Evolutionary conservation across 306 rosid species (phyloP), one percentile per base, ranked within the genome.

Genomic region (Rosa rugosa): DNA sequence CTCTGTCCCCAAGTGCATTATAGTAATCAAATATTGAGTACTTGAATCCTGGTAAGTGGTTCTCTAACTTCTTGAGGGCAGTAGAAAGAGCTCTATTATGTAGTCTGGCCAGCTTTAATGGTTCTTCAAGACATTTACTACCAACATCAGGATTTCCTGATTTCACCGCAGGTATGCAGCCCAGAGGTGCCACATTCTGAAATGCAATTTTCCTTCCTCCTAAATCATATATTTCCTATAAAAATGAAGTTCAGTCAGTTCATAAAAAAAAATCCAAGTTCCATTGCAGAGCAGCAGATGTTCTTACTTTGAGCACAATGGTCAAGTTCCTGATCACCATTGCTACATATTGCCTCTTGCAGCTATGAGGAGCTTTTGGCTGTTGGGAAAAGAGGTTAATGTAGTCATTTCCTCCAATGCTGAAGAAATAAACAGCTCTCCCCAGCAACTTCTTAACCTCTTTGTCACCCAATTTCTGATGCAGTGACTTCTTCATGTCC

Each of bases 31-130:
- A 9, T 17, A 50, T 38, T 73, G 94, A 85, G 77, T 86, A 90
- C 71, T 81, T 84, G 68, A 89, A 85, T 79, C 90, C 97, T 72
- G 71, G 56, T 50, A 89, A 80, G 1, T 82, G 65, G 51, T 31
- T 79, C 73, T 51, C 50, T 47, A 90, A 80, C 77, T 78, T 75
- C 1, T 27, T 45, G 54, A 88, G 90, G 67, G 76, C 62, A 63
- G 23, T 11, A 4, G 77, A 51, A 64, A 92, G 84, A 64, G 79
- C 72, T 65, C 4, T 38, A 38, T 89, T 84, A 40, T 89, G 93
- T 20, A 83, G 44, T 69, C 60, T 75, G 11, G 77, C 71, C 4
- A 78, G 46, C 41, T 72, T 57, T 25, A 87, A 62, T 16, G 64
- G 46, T 65, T 79, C 77, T 49, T 83, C 79, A 3, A 68, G 78